phyloP scores from a whole-genome alignment of 2,329 filamentous ascomycete genomes.

The Trichoderma hamatum region DNA sequence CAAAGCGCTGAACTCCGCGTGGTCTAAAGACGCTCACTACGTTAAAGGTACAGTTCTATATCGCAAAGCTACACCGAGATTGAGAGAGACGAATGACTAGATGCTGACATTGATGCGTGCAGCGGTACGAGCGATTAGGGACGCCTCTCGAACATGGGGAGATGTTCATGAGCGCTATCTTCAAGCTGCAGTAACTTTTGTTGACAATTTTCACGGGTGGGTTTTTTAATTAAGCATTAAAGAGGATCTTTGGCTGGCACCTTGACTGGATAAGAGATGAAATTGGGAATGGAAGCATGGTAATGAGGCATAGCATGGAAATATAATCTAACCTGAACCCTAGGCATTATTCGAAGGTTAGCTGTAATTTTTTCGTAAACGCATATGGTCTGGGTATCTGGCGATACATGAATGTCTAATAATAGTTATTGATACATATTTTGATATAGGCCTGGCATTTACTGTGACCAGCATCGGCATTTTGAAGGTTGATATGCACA shows the following conservation, averaged over 20 bases:
- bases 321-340: background rate
- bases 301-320: background rate
- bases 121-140: constrained; percentile 74
- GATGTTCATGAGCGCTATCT: constrained; percentile 68
- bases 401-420: background rate
- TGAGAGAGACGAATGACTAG: background rate
- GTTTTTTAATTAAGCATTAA: constrained; percentile 19
- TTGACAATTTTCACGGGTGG: constrained; percentile 75
- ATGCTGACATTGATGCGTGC: constrained; percentile 23
- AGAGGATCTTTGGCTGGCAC: background rate
- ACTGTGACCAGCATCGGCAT: background rate
- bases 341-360: background rate
- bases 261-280: background rate
- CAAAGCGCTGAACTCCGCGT: constrained; percentile 68
- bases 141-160: constrained; percentile 74
- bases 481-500: background rate
- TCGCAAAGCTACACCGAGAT: background rate
- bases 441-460: background rate
- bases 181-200: constrained; percentile 70
- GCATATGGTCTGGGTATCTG: background rate
- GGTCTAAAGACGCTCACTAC: constrained; percentile 76
- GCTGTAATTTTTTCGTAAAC: background rate
- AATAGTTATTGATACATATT: background rate
- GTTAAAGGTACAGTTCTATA: constrained; percentile 67
- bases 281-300: background rate